These are phyloP conservation scores for Davidsoniella eucalypti DNA, from an alignment of 2,329 filamentous ascomycete species.

Conservation along the genomic window DNA sequence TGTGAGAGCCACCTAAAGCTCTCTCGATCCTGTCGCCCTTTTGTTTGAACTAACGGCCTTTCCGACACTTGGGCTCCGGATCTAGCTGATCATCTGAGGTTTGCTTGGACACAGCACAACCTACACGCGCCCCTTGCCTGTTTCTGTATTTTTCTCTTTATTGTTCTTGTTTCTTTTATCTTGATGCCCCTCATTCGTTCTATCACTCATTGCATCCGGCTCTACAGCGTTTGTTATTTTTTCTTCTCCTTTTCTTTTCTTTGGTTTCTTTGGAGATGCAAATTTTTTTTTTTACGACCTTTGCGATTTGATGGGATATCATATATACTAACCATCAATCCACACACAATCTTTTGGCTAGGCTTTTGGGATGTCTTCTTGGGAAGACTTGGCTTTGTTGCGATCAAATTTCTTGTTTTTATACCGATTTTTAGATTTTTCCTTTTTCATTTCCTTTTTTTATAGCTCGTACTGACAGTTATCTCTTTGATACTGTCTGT, in stretches of 20 bases:
- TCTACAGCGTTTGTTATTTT: constrained; percentile 3
- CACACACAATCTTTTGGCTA: constrained; percentile 6
- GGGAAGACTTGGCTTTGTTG: neutral
- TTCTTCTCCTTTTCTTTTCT: constrained; percentile 3
- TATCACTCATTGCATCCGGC: constrained; percentile 1
- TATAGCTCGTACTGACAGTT: no score
- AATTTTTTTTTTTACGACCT: constrained; percentile 1
- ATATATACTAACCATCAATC: neutral
- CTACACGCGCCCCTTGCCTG: neutral
- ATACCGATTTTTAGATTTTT: no score
- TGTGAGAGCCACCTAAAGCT: neutral
- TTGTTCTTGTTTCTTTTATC: neutral
- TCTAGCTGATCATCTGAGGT: no score
- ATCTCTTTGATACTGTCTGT: no score
- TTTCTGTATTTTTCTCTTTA: constrained; percentile 4
- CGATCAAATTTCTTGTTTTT: constrained; percentile 6
- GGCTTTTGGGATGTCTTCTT: neutral
- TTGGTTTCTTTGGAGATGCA: constrained; percentile 2
- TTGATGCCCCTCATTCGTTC: neutral
- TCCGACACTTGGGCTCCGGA: neutral
- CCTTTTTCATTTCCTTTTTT: no score
- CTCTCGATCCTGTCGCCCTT: neutral
- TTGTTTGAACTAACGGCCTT: constrained; percentile 8
- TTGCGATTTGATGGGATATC: neutral
- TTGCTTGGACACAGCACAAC: no score